A percentile compares a stretch with the other conserved stretches of the same genome.
These are phyloP conservation scores for Diaporthe aspalathi DNA, from an alignment of 2,329 filamentous ascomycete genomes.

Conservation along the genomic window DNA sequence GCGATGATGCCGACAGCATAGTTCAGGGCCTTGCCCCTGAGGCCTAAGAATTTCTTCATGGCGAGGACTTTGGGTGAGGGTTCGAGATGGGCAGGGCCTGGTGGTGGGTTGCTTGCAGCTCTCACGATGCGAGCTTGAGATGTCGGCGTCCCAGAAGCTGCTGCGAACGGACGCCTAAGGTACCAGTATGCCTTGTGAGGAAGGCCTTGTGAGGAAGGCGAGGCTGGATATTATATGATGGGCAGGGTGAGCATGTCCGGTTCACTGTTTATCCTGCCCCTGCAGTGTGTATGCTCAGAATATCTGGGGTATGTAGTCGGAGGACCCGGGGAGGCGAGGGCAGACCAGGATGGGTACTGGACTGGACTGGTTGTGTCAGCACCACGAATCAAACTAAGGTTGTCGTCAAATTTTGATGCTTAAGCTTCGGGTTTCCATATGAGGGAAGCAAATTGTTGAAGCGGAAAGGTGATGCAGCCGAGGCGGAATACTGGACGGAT, in stretches of 20 bases:
- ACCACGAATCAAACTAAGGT: slow-evolving; percentile 8
- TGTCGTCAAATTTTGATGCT: slow-evolving; percentile 1
- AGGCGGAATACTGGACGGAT: neutral
- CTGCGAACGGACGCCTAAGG: neutral
- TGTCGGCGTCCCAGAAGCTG: neutral
- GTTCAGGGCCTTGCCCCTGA: slow-evolving; percentile 74
- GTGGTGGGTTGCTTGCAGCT: neutral
- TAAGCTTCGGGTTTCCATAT: slow-evolving; percentile 23
- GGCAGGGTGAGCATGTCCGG: slow-evolving; percentile 2
- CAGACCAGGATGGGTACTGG: neutral
- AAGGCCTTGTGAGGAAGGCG: neutral
- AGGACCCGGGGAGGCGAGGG: neutral
- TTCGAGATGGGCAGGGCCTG: neutral
- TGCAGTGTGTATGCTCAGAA: too few relatives aligned
- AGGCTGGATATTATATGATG: slow-evolving; percentile 15
- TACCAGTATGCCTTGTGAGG: neutral
- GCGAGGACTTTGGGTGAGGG: neutral
- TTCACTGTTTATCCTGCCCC: neutral
- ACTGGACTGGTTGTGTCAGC: neutral
- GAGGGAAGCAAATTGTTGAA: neutral
- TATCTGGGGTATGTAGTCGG: neutral
- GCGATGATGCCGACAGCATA: slow-evolving; percentile 77
- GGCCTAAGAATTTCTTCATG: slow-evolving; percentile 67
- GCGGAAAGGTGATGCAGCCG: slow-evolving; percentile 11
- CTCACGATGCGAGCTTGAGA: neutral